Base-by-base conservation (phyloP, 495 filamentous ascomycete genomes). In the Aspergillus diversus region DNA sequence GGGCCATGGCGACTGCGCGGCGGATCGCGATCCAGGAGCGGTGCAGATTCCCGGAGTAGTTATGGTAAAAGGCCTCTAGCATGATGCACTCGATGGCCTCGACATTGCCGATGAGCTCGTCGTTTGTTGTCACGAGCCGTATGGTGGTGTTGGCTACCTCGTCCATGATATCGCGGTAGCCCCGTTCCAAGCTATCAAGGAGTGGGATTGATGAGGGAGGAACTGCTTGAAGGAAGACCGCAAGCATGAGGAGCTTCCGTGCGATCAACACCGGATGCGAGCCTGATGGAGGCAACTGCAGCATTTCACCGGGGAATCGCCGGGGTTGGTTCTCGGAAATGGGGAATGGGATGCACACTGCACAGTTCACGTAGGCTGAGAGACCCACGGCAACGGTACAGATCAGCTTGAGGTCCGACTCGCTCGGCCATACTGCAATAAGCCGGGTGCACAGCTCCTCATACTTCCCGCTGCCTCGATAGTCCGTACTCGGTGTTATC, bases 81-180 rank as follows among this genome's bases (percentile, higher is more conserved):
- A 84, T 77, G 54, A 85, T 68, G 61, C 78, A 83, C 54, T 83
- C 79, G 5, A 85, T 49, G 12, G 77, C 80, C 55, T 86, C 81
- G 43, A 84, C 50, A 1, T 68, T 78, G 58, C 72, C 67, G 42
- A 75, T 59, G 9, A 84, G 72, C 17, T 79, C 75, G 43, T 84
- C 81, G 57, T 82, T 77, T 33, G 71, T 73, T 1, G 75, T 81
- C 7, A 85, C 78, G 5, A 80, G 64, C n/a, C 60, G 71, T 33
- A 63, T 73, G 17, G 77, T 80, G 12, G 66, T 72, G 1, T 80
- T 71, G 7, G 75, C 70, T 1, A 77, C 65, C 4, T 70, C 68
- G 17, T 57, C 42, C 71, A 75, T 75, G 33, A 80, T 72, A 2
- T 62, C 61, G 15, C 39, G 66, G 61, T 68, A 74, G 46, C 16